Evolutionary conservation across 1,139 yeast genomes (phyloP).

Genomic region (Kurtzmaniella quercitrusa): DNA sequence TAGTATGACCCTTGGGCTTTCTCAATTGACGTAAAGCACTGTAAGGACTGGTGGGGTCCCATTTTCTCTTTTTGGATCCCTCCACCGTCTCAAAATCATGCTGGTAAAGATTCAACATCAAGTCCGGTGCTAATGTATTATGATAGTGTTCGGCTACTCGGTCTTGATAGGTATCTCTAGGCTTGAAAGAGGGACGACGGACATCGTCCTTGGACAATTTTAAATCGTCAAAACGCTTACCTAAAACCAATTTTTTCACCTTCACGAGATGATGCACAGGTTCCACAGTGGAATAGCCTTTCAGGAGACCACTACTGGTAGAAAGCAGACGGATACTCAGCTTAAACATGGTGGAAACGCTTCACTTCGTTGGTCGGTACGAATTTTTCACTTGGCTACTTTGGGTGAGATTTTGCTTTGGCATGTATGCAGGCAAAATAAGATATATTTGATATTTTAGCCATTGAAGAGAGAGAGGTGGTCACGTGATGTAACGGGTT

Average conservation of each 20-base stretch:
- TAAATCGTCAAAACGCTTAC: constrained; percentile 66
- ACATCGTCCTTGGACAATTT: constrained; percentile 67
- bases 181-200: constrained; percentile 72
- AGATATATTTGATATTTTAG: too few relatives aligned
- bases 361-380: not conserved
- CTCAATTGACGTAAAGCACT: constrained; percentile 73
- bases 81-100: constrained; percentile 52
- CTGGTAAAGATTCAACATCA: constrained; percentile 70
- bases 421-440: too few relatives aligned
- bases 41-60: constrained; percentile 91
- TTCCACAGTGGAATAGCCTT: constrained; percentile 70
- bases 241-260: constrained; percentile 64
- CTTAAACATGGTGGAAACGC: constrained; percentile 7
- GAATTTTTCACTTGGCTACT: not conserved
- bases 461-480: too few relatives aligned
- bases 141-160: constrained; percentile 75
- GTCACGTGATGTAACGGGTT: too few relatives aligned
- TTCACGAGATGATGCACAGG: constrained; percentile 91
- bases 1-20: constrained; percentile 62
- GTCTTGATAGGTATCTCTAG: constrained; percentile 69
- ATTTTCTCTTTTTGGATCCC: constrained; percentile 74
- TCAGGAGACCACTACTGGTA: constrained; percentile 40
- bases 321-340: constrained; percentile 44
- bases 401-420: not conserved
- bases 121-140: constrained; percentile 69